A percentile compares a stretch with the other conserved stretches of the same genome.
These are phyloP conservation scores for Beverwykella pulmonaria DNA, from an alignment of 495 filamentous ascomycete genomes.

Conservation along the genomic window DNA sequence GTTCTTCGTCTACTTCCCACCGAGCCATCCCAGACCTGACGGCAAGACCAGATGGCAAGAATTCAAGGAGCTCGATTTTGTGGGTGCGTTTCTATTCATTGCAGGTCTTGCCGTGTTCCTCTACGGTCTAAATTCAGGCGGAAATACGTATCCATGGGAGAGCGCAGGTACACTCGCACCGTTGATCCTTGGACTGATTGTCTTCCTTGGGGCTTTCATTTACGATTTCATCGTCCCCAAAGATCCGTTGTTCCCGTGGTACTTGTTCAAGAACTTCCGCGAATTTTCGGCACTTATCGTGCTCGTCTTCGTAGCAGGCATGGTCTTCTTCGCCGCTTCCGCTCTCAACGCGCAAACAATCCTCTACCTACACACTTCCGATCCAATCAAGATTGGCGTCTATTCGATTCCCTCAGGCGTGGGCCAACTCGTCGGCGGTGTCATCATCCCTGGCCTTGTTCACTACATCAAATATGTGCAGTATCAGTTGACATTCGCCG, in stretches of 20 bases:
- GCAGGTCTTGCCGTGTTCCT: constrained; percentile 35
- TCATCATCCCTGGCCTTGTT: constrained; percentile 42
- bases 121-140: constrained; percentile 39
- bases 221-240: constrained; percentile 41
- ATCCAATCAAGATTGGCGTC: constrained; percentile 38
- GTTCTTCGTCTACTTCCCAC: constrained; percentile 20
- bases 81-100: constrained; percentile 16
- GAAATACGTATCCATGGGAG: constrained; percentile 35
- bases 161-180: constrained; percentile 30
- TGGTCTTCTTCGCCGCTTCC: constrained; percentile 39
- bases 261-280: constrained; percentile 37
- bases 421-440: constrained; percentile 42
- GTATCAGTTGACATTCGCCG: constrained; percentile 42
- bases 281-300: constrained; percentile 41
- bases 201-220: constrained; percentile 33
- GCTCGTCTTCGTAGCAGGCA: constrained; percentile 42
- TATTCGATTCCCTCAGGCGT: constrained; percentile 30
- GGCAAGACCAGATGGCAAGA: constrained; percentile 24
- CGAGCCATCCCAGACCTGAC: constrained; percentile 16
- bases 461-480: constrained; percentile 45
- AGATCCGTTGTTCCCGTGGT: constrained; percentile 42
- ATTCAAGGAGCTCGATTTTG: constrained; percentile 29
- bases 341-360: constrained; percentile 40
- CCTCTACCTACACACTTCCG: constrained; percentile 38
- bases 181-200: constrained; percentile 37